These are phyloP conservation scores for Rostrohypoxylon terebratum DNA, from an alignment of 495 filamentous ascomycete genomes.

Conservation along the genomic window DNA sequence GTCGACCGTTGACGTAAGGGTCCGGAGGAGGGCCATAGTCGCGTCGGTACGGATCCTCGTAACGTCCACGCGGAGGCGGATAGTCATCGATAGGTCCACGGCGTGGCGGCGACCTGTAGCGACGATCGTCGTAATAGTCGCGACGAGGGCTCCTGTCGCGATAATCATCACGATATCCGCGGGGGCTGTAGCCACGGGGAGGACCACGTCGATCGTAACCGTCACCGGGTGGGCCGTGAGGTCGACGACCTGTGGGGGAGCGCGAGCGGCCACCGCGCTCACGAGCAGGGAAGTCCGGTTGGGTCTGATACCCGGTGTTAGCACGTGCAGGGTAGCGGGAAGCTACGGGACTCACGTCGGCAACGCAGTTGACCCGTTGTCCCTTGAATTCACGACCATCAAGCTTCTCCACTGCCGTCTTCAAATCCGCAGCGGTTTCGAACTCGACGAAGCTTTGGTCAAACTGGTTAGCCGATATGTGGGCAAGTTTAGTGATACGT, in stretches of 20 bases:
- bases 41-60: slow-evolving; percentile 72
- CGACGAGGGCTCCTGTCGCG: slow-evolving; percentile 85
- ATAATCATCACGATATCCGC: slow-evolving; percentile 74
- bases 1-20: slow-evolving; percentile 73
- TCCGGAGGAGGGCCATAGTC: slow-evolving; percentile 69
- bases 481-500: slow-evolving; percentile 1
- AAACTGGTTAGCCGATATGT: neutral
- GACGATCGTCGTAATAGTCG: slow-evolving; percentile 85
- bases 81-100: slow-evolving; percentile 82
- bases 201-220: slow-evolving; percentile 83
- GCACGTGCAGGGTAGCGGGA: slow-evolving; percentile 32
- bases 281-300: slow-evolving; percentile 73
- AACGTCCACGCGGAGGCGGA: slow-evolving; percentile 70
- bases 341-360: slow-evolving; percentile 73
- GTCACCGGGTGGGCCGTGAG: slow-evolving; percentile 71
- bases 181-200: slow-evolving; percentile 83
- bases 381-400: slow-evolving; percentile 94
- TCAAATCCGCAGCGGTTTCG: slow-evolving; percentile 89
- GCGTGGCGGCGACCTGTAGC: slow-evolving; percentile 81
- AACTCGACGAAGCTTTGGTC: slow-evolving; percentile 91
- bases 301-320: slow-evolving; percentile 51
- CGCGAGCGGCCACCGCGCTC: slow-evolving; percentile 81
- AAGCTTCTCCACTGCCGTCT: slow-evolving; percentile 90
- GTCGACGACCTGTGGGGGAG: slow-evolving; percentile 68
- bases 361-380: slow-evolving; percentile 79